Evolutionary conservation across 257 asterid species (phyloP).

Genomic region (Datura wrightii): DNA sequence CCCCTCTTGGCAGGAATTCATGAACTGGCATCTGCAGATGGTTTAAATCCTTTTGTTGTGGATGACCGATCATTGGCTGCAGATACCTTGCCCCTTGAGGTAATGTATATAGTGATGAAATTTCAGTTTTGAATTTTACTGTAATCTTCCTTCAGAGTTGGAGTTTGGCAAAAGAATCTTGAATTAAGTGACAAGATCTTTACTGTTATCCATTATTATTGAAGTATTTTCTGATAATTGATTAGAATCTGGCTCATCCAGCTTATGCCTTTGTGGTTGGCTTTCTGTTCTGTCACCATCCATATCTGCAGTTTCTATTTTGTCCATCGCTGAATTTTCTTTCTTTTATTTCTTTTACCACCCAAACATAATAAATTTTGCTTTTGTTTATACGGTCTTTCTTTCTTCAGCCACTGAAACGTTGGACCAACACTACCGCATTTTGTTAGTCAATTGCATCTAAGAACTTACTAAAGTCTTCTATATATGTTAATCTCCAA

Average conservation of each 20-base stretch:
- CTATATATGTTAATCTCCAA: conserved; percentile 13
- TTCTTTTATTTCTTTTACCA: neutral
- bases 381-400: neutral
- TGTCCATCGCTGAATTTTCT: neutral
- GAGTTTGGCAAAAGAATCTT: neutral
- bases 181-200: neutral
- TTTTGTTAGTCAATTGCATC: conserved; percentile 12
- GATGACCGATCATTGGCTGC: conserved; percentile 98
- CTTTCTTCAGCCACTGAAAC: conserved; percentile 23
- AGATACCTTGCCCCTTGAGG: conserved; percentile 97
- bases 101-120: conserved; percentile 30
- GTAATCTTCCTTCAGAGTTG: conserved; percentile 32
- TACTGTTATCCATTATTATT: conserved; percentile 9
- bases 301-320: conserved; percentile 1
- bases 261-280: conserved; percentile 8
- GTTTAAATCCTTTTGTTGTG: conserved; percentile 86
- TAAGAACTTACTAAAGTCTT: neutral
- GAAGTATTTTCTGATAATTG: neutral
- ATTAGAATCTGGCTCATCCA: conserved; percentile 1
- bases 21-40: conserved; percentile 93
- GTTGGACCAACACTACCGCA: neutral
- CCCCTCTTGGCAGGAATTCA: conserved; percentile 98
- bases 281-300: conserved; percentile 16
- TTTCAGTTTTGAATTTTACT: conserved; percentile 35
- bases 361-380: neutral